Percentiles rank a stretch among this genome's conserved stretches.
Conservation (phyloP, 257 asterid species). For the Ilex asprella region DNA sequence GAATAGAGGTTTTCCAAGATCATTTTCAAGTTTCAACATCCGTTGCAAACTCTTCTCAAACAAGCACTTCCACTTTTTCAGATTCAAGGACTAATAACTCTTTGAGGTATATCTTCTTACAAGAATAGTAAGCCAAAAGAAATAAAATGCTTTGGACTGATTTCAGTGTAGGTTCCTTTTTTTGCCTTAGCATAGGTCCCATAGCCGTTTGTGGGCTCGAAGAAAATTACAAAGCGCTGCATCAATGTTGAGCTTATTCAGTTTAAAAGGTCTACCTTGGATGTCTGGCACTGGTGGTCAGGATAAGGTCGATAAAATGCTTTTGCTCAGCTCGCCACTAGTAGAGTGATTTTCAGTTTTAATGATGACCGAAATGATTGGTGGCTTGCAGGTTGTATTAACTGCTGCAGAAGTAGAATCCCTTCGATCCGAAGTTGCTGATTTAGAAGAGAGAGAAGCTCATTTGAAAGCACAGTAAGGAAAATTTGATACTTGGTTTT, state of each 20-base stretch:
- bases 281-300: conserved; percentile 53
- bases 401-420: conserved; percentile 87
- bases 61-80: conserved; percentile 25
- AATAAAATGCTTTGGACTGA: conserved; percentile 8
- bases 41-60: conserved; percentile 27
- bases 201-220: conserved; percentile 33
- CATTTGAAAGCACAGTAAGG: conserved; percentile 88
- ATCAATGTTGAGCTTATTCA: conserved; percentile 77
- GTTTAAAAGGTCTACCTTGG: conserved; percentile 68
- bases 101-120: conserved; percentile 29
- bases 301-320: conserved; percentile 52
- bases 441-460: conserved; percentile 80
- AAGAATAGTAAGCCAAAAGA: conserved; percentile 6
- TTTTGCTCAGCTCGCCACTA: conserved; percentile 10
- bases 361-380: background rate
- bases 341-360: conserved; percentile 3
- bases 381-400: conserved; percentile 54
- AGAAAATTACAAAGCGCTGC: conserved; percentile 41
- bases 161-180: conserved; percentile 4
- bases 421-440: conserved; percentile 82
- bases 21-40: conserved; percentile 53
- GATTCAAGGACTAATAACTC: conserved; percentile 17
- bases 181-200: conserved; percentile 43
- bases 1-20: conserved; percentile 45
- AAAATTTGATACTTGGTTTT: conserved; percentile 8